These are phyloP conservation scores for Anthracocystis setariae DNA, from an alignment of 1,284 basidiomycete genomes.

Conservation along the genomic window DNA sequence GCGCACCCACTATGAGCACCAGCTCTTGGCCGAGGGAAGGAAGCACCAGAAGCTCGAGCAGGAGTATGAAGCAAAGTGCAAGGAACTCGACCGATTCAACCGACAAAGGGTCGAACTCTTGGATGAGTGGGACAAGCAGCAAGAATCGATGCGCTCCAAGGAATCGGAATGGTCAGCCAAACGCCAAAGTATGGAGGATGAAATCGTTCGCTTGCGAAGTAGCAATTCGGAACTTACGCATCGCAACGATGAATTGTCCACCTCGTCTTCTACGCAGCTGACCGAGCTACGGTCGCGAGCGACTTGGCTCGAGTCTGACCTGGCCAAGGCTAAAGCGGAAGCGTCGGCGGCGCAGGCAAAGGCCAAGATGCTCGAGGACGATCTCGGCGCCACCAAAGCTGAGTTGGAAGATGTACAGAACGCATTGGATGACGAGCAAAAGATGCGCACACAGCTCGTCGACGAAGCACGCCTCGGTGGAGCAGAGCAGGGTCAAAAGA, in stretches of 20 bases:
- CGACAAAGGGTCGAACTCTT: constrained; percentile 58
- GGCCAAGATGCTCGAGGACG: constrained; percentile 21
- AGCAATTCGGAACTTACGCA: constrained; percentile 39
- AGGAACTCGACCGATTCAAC: constrained; percentile 59
- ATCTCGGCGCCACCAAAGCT: constrained; percentile 34
- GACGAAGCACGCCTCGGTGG: constrained; percentile 17
- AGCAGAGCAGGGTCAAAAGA: constrained; percentile 24
- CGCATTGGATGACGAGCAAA: constrained; percentile 46
- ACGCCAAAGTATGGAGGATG: constrained; percentile 38
- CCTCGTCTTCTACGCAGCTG: constrained; percentile 9
- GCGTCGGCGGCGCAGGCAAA: constrained; percentile 20
- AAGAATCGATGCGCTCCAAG: constrained; percentile 33
- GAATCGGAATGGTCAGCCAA: constrained; percentile 39
- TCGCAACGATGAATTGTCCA: constrained; percentile 26
- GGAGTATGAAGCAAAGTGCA: constrained; percentile 50
- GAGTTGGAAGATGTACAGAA: constrained; percentile 47
- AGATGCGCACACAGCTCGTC: constrained; percentile 20
- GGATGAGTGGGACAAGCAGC: constrained; percentile 58
- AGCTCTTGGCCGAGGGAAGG: constrained; percentile 45
- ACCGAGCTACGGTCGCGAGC: constrained; percentile 11
- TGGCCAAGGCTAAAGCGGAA: constrained; percentile 31
- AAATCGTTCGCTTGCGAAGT: constrained; percentile 34
- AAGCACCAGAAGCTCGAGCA: constrained; percentile 58
- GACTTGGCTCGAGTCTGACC: constrained; percentile 28
- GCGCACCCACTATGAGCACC: constrained; percentile 55